phyloP scores from a whole-genome alignment of 352 stramenopile genomes.

The Phytophthora idaei region DNA sequence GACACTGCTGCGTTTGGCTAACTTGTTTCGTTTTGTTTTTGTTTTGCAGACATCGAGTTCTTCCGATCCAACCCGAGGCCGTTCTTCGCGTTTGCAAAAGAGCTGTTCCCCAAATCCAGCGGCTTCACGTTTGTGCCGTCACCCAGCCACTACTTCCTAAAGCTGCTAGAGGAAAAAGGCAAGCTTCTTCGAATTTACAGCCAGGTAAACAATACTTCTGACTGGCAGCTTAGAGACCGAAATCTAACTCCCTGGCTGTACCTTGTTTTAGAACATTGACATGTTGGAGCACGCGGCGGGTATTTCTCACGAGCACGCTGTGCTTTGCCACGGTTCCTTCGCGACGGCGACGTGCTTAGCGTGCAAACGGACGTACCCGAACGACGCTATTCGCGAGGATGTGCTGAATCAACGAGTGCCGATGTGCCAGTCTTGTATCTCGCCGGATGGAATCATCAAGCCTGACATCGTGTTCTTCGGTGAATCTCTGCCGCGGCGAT shows the following conservation, averaged over 20 bases:
- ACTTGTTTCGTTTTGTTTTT: conserved; percentile 47
- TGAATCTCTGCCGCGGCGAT: conserved; percentile 91
- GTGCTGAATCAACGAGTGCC: conserved; percentile 80
- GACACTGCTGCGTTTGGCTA: background rate
- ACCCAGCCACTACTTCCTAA: conserved; percentile 96
- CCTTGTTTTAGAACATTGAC: conserved; percentile 97
- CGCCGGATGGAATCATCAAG: conserved; percentile 94
- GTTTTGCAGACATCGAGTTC: conserved; percentile 92
- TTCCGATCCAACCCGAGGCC: conserved; percentile 95
- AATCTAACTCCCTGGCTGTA: background rate
- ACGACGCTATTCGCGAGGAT: conserved; percentile 87
- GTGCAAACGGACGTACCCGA: conserved; percentile 84
- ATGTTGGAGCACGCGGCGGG: conserved; percentile 95
- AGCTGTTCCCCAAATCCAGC: conserved; percentile 81
- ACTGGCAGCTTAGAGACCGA: background rate
- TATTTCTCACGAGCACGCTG: conserved; percentile 87
- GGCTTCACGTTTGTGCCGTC: conserved; percentile 87
- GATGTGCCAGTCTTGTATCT: conserved; percentile 75
- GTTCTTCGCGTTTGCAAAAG: conserved; percentile 97
- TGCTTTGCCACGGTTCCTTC: conserved; percentile 96
- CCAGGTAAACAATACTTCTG: conserved; percentile 41
- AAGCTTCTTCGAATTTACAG: conserved; percentile 95
- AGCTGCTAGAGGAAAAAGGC: conserved; percentile 90
- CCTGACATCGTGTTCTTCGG: conserved; percentile 99
- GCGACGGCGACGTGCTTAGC: conserved; percentile 91